Evolutionary conservation across 2,329 filamentous ascomycete species (phyloP), one percentile per base, ranked within the genome.

Genomic region (Myriosclerotinia scirpicola): DNA sequence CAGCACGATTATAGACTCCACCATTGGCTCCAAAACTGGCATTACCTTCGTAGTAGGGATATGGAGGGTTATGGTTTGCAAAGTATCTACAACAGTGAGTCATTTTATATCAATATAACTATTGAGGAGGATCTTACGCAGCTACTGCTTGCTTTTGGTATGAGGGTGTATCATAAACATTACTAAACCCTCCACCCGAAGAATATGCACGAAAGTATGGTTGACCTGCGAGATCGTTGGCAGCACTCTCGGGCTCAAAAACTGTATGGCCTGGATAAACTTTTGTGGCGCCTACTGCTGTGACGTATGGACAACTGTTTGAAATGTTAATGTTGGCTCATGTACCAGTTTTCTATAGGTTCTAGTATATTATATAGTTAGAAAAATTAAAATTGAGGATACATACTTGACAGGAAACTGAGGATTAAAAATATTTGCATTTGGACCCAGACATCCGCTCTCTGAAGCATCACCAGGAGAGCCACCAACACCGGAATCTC

Each of bases 111-210:
- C 30, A 5, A 34, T 30, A 40, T 26, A 8, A 40, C 6, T 3
- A 22, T 5, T 2, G 9, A 48, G 12, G 11, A 17, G 22, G 44
- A 40, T n/a, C 52, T 15, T 46, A 61, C 40, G 65, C 30, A 3
- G 69, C 67, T 8, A 76, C 60, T 5, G 72, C 70, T 3, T 72
- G 68, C 20, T 76, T 73, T 68, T 85, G 83, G 73, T 84, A 85
- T n/a, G 73, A 71, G 0, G 83, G 82, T 8, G 80, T 72, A 1
- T 4, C 81, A 80, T 54, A 82, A 71, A 74, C 83, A 81, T 71
- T 80, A 26, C 88, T 87, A 75, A 93, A 95, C 75, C 94, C 91
- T 64, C 87, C 80, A 14, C 87, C 87, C n/a, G 85, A 88, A 80
- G 93, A 92, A 75, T 96, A 85, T 79, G 62, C 55, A 52, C 17